Percentiles rank a stretch among this genome's conserved stretches.
Evolutionary conservation across 2,329 filamentous ascomycete genomes (phyloP).

Genomic region (Cercospora canescens): DNA sequence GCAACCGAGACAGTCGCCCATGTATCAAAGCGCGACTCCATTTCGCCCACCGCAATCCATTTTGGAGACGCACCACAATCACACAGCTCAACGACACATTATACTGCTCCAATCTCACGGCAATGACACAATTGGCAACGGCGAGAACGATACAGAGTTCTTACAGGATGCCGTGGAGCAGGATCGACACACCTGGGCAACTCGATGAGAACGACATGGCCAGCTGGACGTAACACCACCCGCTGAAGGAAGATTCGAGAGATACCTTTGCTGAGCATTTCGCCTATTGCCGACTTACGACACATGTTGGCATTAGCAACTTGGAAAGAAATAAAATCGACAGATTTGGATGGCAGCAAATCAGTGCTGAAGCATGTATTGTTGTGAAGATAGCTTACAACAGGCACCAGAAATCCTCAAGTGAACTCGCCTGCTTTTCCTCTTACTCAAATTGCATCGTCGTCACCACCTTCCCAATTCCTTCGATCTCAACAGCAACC

Average conservation of each 20-base stretch:
- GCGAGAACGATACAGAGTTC: slow-evolving; percentile 30
- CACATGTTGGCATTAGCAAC: neutral
- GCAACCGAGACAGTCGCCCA: neutral
- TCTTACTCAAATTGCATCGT: slow-evolving; percentile 35
- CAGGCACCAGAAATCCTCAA: neutral
- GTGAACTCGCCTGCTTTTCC: neutral
- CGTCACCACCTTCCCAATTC: slow-evolving; percentile 36
- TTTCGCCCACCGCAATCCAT: neutral
- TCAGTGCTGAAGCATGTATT: neutral
- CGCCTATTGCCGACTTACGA: neutral
- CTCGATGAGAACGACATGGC: slow-evolving; percentile 21
- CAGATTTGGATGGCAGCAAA: neutral
- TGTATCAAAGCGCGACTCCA: slow-evolving; percentile 1
- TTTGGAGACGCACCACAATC: neutral
- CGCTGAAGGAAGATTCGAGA: slow-evolving; percentile 34
- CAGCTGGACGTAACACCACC: slow-evolving; percentile 34
- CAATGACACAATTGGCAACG: slow-evolving; percentile 1
- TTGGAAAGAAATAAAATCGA: neutral
- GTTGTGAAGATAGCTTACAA: neutral
- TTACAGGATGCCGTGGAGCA: slow-evolving; percentile 25
- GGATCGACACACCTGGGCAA: slow-evolving; percentile 27
- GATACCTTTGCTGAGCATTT: slow-evolving; percentile 24
- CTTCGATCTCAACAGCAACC: slow-evolving; percentile 36
- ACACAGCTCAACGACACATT: neutral
- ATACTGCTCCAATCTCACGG: neutral